These are phyloP conservation scores for Gautieria morchelliformis DNA, from an alignment of 768 basidiomycete species.

Conservation along the genomic window DNA sequence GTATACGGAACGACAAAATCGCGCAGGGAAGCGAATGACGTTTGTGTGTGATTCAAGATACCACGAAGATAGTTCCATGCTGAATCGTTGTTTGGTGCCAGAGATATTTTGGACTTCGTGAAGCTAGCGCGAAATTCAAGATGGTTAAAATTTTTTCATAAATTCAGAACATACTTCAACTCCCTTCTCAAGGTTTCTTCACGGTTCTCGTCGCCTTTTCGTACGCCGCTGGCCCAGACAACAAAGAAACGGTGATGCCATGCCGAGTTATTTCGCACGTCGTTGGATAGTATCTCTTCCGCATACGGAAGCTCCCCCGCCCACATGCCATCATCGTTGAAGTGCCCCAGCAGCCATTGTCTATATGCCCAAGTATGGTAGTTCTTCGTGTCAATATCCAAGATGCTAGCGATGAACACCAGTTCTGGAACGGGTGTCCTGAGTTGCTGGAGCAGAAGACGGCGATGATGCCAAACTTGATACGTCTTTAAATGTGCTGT, in stretches of 20 bases:
- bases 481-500: slow-evolving; percentile 85
- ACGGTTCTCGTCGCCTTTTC: slow-evolving; percentile 52
- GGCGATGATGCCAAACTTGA: slow-evolving; percentile 95
- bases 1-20: slow-evolving; percentile 64
- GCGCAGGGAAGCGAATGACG: slow-evolving; percentile 44
- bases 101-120: slow-evolving; percentile 71
- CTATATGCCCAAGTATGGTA: slow-evolving; percentile 99
- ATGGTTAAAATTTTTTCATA: background rate
- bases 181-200: slow-evolving; percentile 57
- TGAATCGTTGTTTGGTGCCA: slow-evolving; percentile 87
- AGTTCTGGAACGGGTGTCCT: slow-evolving; percentile 55
- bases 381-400: slow-evolving; percentile 82
- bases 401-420: slow-evolving; percentile 61
- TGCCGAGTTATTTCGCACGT: slow-evolving; percentile 92
- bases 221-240: slow-evolving; percentile 58
- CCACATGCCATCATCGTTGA: slow-evolving; percentile 69
- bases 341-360: slow-evolving; percentile 87
- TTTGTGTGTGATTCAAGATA: slow-evolving; percentile 50
- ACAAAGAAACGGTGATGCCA: slow-evolving; percentile 96
- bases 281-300: slow-evolving; percentile 56
- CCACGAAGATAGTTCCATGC: slow-evolving; percentile 97
- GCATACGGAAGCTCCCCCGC: slow-evolving; percentile 63
- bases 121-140: slow-evolving; percentile 37
- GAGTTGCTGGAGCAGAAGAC: slow-evolving; percentile 55
- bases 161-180: slow-evolving; percentile 48